These are phyloP conservation scores for Solioccasus polychromus DNA, from an alignment of 768 basidiomycete species.

Conservation along the genomic window DNA sequence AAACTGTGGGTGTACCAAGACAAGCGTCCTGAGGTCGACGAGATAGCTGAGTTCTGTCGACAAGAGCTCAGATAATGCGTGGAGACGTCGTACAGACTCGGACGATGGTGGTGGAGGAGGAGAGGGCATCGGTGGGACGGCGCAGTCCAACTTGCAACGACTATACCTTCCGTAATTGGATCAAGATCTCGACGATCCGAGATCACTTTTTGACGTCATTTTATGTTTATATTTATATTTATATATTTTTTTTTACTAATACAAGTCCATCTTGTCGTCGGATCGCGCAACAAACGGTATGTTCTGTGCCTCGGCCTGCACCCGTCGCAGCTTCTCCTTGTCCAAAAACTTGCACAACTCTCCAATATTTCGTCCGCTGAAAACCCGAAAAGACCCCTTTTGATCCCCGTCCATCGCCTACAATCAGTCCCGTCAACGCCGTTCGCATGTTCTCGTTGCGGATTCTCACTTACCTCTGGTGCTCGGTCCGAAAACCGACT, in stretches of 20 bases:
- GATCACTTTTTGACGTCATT: constrained; percentile 17
- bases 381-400: constrained; percentile 73
- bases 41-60: constrained; percentile 84
- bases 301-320: constrained; percentile 56
- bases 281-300: constrained; percentile 58
- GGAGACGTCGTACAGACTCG: constrained; percentile 53
- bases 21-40: constrained; percentile 70
- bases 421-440: constrained; percentile 3
- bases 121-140: too few relatives aligned
- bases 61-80: constrained; percentile 83
- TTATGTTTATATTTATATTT: background rate
- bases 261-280: constrained; percentile 63
- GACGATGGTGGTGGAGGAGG: too few relatives aligned
- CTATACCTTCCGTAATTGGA: constrained; percentile 9
- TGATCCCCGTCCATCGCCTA: constrained; percentile 69
- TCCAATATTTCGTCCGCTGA: constrained; percentile 63
- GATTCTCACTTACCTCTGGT: constrained; percentile 48
- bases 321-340: constrained; percentile 59
- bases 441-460: background rate
- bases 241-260: constrained; percentile 31
- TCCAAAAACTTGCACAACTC: constrained; percentile 67
- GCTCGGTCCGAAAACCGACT: constrained; percentile 73
- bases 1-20: constrained; percentile 51
- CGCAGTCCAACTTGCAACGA: constrained; percentile 1
- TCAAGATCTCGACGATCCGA: background rate